These are phyloP conservation scores for Eremochloa ophiuroides DNA, from an alignment of 176 grass and related monocot genomes.

Conservation along the genomic window DNA sequence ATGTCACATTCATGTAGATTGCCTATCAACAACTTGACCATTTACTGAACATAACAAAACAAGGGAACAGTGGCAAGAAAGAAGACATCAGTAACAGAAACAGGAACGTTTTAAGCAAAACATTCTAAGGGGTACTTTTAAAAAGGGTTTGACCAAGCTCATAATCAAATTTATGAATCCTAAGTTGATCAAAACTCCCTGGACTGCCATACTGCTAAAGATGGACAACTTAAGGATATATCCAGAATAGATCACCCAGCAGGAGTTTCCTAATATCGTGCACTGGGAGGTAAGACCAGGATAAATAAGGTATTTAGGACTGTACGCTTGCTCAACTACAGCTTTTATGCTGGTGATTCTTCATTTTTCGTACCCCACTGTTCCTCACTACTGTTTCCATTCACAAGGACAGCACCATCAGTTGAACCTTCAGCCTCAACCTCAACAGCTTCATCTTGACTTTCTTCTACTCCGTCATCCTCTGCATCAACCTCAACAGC, in stretches of 20 bases:
- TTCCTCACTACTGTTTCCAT: slow-evolving; percentile 71
- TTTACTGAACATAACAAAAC: neutral
- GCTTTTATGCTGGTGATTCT: slow-evolving; percentile 77
- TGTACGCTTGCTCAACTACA: slow-evolving; percentile 63
- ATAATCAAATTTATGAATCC: neutral
- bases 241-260: neutral
- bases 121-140: neutral
- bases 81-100: neutral
- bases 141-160: neutral
- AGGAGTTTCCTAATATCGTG: slow-evolving; percentile 16
- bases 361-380: slow-evolving; percentile 74
- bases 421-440: slow-evolving; percentile 61
- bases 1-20: no score
- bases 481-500: slow-evolving; percentile 55
- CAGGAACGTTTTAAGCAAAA: neutral
- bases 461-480: slow-evolving; percentile 36
- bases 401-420: slow-evolving; percentile 55
- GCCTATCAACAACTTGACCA: no score
- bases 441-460: slow-evolving; percentile 56
- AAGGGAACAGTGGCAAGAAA: neutral
- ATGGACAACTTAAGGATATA: slow-evolving; percentile 18
- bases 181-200: neutral
- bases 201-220: neutral
- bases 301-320: slow-evolving; percentile 39
- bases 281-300: slow-evolving; percentile 26